These are phyloP conservation scores for Hemisphaericaspora lyxosophila DNA, from an alignment of 1,139 yeast genomes.

Conservation along the genomic window DNA sequence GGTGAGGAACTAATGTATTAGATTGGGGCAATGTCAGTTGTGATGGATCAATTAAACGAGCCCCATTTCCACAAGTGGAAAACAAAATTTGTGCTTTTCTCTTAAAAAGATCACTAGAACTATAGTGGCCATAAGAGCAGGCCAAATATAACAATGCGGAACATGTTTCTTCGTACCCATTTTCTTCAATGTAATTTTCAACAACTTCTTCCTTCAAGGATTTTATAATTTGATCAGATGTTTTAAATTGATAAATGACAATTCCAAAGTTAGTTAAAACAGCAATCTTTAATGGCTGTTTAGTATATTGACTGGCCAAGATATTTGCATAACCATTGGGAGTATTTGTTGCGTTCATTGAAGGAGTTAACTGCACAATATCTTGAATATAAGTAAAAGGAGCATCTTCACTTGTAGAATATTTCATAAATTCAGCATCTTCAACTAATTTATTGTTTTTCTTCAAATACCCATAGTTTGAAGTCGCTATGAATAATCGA, in stretches of 20 bases:
- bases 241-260: constrained; percentile 70
- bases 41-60: constrained; percentile 41
- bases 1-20: constrained; percentile 18
- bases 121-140: constrained; percentile 60
- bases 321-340: constrained; percentile 83
- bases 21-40: constrained; percentile 11
- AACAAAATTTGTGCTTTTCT: constrained; percentile 52
- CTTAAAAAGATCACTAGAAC: constrained; percentile 50
- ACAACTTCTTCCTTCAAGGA: constrained; percentile 61
- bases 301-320: constrained; percentile 79
- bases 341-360: constrained; percentile 66
- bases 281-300: constrained; percentile 66
- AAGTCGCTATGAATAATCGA: constrained; percentile 69
- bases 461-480: constrained; percentile 81
- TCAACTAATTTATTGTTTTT: constrained; percentile 71
- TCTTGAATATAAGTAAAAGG: constrained; percentile 57
- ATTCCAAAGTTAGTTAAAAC: constrained; percentile 80
- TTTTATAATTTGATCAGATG: constrained; percentile 76
- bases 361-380: constrained; percentile 66
- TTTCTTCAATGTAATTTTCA: constrained; percentile 49
- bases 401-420: constrained; percentile 35
- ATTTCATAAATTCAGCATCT: constrained; percentile 73
- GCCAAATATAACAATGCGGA: constrained; percentile 83
- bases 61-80: constrained; percentile 55
- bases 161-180: constrained; percentile 72